Base-by-base conservation (phyloP, 1,139 yeast genomes). In the Chernovozyma aurita region DNA sequence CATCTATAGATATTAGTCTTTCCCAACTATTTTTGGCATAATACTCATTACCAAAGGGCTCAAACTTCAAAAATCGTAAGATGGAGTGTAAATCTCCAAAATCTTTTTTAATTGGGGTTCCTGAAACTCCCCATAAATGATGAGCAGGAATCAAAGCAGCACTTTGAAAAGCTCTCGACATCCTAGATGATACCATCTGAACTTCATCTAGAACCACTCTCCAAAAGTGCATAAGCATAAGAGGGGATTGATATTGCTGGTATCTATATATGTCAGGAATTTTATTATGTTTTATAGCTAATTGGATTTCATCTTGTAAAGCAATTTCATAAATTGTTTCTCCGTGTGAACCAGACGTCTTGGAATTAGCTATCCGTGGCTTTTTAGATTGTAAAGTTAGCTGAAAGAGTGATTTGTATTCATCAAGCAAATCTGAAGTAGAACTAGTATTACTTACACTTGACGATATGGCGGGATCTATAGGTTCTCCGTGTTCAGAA, bases 91-190 rank as follows among this genome's bases (percentile, higher is more conserved):
- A 63, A 57, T 90, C 96, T 32, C 65, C 62, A 40, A 85, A 60
- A 32, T 75, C 68, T 44, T 76, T 77, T 44, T 79, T 77, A 9
- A 88, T 83, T 0, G 97, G 95, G 0, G 98, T 92, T 5, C 98
- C 98, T 0, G 95, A 85, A 1, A 88, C 96, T 6, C 95, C 96
- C 97, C 97, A 92, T 0, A 95, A 79, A 60, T 92, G 97, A 36
- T 78, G 75, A 36, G 96, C 65, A 3, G 95, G 95, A 18, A 92
- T 76, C 28, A 85, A 63, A 3, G 85, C 68, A 0, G 96, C 88
- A 40, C 87, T 85, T 43, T 76, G 79, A 18, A 95, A 87, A 2
- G 94, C 87, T 34, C 85, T 73, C 1, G 92, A 77, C 2, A 78
- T 70, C 16, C 83, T 80, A 4, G 80, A 76, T 5, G 86, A 78